Percentiles rank a stretch among this genome's conserved stretches.
phyloP scores from a whole-genome alignment of 78 protist species.

The Monosiga brevicollis region DNA sequence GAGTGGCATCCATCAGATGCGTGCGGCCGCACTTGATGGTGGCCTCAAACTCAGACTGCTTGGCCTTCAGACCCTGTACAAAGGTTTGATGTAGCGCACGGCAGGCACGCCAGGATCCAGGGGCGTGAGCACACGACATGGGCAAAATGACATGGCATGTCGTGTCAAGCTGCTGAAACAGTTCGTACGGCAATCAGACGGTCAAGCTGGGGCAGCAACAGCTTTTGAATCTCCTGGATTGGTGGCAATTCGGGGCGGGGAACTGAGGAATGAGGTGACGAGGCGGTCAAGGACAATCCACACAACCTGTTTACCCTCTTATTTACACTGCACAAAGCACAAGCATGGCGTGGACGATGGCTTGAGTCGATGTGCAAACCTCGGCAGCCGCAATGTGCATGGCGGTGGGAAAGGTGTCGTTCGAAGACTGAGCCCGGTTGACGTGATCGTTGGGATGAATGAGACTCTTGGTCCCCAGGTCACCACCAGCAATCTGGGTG shows the following conservation, averaged over 20 bases:
- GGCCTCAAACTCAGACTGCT: conserved; percentile 43
- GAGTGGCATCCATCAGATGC: conserved; percentile 87
- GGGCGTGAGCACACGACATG: too few species aligned
- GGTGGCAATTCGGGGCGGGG: too few species aligned
- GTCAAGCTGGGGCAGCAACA: conserved; percentile 53
- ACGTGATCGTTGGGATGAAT: conserved; percentile 96
- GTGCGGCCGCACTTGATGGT: conserved; percentile 92
- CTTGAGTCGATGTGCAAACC: too few species aligned
- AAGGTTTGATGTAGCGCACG: neutral
- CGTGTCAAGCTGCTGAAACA: too few species aligned
- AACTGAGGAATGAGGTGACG: too few species aligned
- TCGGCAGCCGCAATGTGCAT: conserved; percentile 88
- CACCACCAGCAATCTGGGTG: conserved; percentile 52
- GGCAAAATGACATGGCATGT: too few species aligned
- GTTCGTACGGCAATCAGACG: conserved; percentile 2
- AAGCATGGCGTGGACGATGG: too few species aligned
- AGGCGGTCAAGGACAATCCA: too few species aligned
- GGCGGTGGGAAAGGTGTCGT: conserved; percentile 91
- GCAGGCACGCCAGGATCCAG: conserved; percentile 13
- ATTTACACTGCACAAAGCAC: too few species aligned
- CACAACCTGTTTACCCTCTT: too few species aligned
- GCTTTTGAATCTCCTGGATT: neutral
- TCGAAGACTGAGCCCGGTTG: conserved; percentile 80
- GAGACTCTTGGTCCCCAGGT: conserved; percentile 61
- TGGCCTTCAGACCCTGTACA: conserved; percentile 44